phyloP scores from a whole-genome alignment of 169 alveolate species.

The Plasmodium inui region DNA sequence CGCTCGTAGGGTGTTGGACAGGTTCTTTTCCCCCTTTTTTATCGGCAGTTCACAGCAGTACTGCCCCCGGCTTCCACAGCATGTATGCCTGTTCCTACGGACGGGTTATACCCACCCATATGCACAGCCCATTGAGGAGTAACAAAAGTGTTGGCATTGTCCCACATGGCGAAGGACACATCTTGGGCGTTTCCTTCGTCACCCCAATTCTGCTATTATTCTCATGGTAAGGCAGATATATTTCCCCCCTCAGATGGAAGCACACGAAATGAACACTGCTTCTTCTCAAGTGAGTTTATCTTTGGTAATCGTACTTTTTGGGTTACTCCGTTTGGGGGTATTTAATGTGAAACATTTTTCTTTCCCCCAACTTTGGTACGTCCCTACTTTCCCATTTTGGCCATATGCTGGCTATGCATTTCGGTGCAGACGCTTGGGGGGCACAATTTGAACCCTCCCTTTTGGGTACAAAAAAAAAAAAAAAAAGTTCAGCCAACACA shows the following conservation, averaged over 20 bases:
- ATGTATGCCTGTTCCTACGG: neutral
- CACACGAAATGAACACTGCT: neutral
- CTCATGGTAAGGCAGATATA: neutral
- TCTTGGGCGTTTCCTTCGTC: neutral
- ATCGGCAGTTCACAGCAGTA: neutral
- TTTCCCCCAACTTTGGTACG: neutral
- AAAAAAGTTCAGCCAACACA: neutral
- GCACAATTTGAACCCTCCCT: neutral
- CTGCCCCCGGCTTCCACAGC: neutral
- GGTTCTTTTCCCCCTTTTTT: neutral
- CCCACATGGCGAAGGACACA: neutral
- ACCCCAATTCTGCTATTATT: constrained; percentile 1
- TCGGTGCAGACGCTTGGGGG: neutral
- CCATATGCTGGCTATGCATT: neutral
- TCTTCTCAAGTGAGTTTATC: neutral
- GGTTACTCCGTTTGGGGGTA: neutral
- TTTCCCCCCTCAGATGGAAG: neutral
- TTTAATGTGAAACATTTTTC: neutral
- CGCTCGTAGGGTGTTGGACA: neutral
- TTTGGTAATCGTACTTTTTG: neutral
- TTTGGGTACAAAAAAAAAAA: neutral
- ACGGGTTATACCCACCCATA: neutral
- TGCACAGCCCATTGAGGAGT: neutral
- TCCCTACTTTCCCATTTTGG: neutral
- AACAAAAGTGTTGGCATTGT: neutral